These are phyloP conservation scores for Cyamopsis tetragonoloba DNA, from an alignment of 306 rosid genomes.

Conservation along the genomic window DNA sequence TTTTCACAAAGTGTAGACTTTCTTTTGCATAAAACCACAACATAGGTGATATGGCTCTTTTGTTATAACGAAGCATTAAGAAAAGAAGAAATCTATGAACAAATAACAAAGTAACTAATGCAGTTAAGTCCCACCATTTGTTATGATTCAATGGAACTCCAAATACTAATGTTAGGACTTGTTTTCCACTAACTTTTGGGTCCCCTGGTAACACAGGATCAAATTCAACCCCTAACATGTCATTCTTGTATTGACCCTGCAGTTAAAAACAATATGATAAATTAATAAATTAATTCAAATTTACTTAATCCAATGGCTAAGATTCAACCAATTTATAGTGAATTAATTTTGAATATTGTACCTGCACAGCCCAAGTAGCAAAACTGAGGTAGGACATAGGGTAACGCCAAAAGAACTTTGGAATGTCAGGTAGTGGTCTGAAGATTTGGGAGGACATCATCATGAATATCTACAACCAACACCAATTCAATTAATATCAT, in stretches of 20 bases:
- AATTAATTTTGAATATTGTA: not conserved
- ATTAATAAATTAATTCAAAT: too few species aligned
- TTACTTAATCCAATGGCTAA: too few species aligned
- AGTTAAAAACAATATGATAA: not conserved
- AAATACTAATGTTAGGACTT: slow-evolving; percentile 6
- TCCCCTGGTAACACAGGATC: slow-evolving; percentile 33
- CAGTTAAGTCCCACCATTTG: slow-evolving; percentile 48
- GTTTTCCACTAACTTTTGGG: slow-evolving; percentile 35
- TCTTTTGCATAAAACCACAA: slow-evolving; percentile 10
- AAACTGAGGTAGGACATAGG: slow-evolving; percentile 56
- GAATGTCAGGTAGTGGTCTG: slow-evolving; percentile 37
- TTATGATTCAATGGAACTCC: slow-evolving; percentile 32
- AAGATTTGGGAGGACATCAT: slow-evolving; percentile 45
- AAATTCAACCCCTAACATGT: slow-evolving; percentile 51
- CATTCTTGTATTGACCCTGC: slow-evolving; percentile 53
- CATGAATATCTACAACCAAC: slow-evolving; percentile 42
- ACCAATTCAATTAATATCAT: not conserved
- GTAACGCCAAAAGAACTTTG: slow-evolving; percentile 52
- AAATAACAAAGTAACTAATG: slow-evolving; percentile 28
- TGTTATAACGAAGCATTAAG: slow-evolving; percentile 25
- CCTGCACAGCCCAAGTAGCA: slow-evolving; percentile 47
- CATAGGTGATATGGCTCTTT: not conserved
- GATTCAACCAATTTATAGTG: too few species aligned
- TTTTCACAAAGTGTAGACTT: not conserved
- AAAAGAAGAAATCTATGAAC: slow-evolving; percentile 26